These are phyloP conservation scores for Populus nigra DNA, from an alignment of 345 rosid species.

Conservation along the genomic window DNA sequence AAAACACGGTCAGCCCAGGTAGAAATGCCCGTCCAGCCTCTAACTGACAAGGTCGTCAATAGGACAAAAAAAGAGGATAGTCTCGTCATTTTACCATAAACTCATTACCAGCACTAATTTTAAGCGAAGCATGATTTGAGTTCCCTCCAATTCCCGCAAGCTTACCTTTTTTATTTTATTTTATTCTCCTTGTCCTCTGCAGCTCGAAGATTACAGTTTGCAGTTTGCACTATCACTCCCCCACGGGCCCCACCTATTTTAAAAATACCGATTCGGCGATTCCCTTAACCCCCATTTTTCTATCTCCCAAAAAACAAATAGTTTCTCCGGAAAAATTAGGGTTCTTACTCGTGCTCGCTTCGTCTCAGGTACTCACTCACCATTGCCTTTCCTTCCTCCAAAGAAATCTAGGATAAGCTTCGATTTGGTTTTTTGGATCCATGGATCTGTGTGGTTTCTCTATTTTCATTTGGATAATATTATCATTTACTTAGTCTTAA, in stretches of 20 bases:
- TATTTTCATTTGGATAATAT: no score
- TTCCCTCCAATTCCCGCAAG: slow-evolving; percentile 39
- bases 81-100: neutral
- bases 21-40: neutral
- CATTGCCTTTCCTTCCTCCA: neutral
- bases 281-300: neutral
- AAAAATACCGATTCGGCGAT: neutral
- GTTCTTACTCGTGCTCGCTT: slow-evolving; percentile 4
- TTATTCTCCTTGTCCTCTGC: neutral
- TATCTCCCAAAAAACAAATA: neutral
- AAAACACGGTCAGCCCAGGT: neutral
- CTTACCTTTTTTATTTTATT: neutral
- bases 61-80: neutral
- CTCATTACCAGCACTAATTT: slow-evolving; percentile 3
- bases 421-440: neutral
- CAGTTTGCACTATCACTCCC: neutral
- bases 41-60: neutral
- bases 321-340: slow-evolving; percentile 19
- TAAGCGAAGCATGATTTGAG: slow-evolving; percentile 9
- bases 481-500: neutral
- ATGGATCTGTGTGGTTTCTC: neutral
- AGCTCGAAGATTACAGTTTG: neutral
- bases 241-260: neutral
- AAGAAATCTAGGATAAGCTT: neutral
- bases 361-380: slow-evolving; percentile 7